Evolutionary conservation across 805 yeast genomes (phyloP), one percentile per base, ranked within the genome.

Genomic region (Suhomyces vadensis): DNA sequence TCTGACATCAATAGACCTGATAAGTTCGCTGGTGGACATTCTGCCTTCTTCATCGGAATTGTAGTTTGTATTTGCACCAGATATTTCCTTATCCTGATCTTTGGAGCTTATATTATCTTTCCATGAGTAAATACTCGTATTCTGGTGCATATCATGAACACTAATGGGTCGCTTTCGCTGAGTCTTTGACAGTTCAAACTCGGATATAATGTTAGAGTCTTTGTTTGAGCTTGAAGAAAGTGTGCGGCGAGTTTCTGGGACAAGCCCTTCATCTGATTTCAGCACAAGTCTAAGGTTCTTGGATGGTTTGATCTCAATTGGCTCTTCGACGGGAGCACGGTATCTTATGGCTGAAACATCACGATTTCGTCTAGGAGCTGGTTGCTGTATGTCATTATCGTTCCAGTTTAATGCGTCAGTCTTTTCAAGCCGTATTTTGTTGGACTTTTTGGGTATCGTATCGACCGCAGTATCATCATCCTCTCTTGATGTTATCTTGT

Each of bases 401-500:
- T 20, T 33, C 37, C 24, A 11, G 16, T 29, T 20, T 14, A 8
- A 16, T 1, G 26, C 41, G 2, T 38, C 41, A 10, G 14, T 7
- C 16, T 19, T 38, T 2, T 27, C 41, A 26, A 27, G 35, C 17
- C 41, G 25, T 19, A 33, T 37, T 13, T 46, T 39, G 21, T 24
- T 33, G 42, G 35, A 44, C 31, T 37, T 49, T 43, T 17, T 29
- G n/a, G 27, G 25, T 37, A n/a, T 37, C 8, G 43, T 39, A 6
- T 43, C 43, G 2, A 46, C 49, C 9, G 47, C 49, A 3, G 49
- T 46, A 11, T 39, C 42, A 33, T 44, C 48, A 22, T 44, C 48
- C 14, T 44, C 48, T 11, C 33, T 17, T 16, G n/a, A 16, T 11
- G 17, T 43, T 16, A 60, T 53, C 37, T 55, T 53, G 50, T 66